These are phyloP conservation scores for Vigna unguiculata DNA, from an alignment of 306 rosid species.

Conservation along the genomic window DNA sequence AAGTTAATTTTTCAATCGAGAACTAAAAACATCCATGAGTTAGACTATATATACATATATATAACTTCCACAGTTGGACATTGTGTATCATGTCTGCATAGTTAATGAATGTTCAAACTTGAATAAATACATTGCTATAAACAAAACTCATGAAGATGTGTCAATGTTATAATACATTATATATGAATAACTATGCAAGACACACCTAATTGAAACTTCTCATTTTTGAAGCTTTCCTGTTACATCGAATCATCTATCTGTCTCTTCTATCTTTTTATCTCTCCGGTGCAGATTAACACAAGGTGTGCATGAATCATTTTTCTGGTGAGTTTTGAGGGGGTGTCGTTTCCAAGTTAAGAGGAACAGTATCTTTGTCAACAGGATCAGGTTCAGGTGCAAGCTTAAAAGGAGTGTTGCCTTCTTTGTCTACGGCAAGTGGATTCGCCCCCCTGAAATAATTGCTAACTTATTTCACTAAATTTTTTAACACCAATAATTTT, in stretches of 20 bases:
- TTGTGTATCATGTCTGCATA: too few relatives aligned
- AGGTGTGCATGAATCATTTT: neutral
- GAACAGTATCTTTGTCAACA: slow-evolving; percentile 47
- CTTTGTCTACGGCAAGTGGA: slow-evolving; percentile 52
- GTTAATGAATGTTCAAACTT: too few relatives aligned
- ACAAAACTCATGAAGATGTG: too few relatives aligned
- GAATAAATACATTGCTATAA: too few relatives aligned
- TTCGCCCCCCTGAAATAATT: slow-evolving; percentile 71
- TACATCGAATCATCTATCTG: neutral
- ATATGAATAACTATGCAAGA: neutral
- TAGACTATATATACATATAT: too few relatives aligned
- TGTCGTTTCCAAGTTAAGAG: slow-evolving; percentile 53
- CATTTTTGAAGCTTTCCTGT: neutral
- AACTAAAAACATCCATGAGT: neutral
- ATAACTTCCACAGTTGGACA: too few relatives aligned
- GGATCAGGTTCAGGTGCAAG: slow-evolving; percentile 53
- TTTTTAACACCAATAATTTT: too few relatives aligned
- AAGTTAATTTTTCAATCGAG: too few relatives aligned
- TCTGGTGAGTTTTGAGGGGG: neutral
- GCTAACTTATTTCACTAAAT: neutral
- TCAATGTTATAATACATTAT: too few relatives aligned
- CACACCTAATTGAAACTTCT: neutral
- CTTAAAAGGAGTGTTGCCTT: slow-evolving; percentile 63
- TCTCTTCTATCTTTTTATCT: neutral
- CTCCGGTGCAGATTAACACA: neutral